Evolutionary conservation across 176 grass and related monocot species (phyloP), one percentile per base, ranked within the genome.

Genomic region (Oryza australiensis): DNA sequence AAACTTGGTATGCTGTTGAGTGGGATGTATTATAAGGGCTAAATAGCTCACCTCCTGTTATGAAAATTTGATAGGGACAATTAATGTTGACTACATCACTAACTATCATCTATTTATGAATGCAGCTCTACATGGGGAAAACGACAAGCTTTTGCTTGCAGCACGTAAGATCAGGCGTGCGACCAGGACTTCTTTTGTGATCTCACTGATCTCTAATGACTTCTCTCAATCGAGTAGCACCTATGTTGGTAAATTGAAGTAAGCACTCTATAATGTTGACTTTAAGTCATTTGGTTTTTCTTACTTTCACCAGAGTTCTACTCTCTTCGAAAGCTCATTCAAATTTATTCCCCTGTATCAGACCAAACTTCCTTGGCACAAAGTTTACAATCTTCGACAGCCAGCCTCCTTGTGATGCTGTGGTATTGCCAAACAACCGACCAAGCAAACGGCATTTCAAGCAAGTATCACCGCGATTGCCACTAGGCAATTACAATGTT

Each of bases 191-290:
- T 90, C 89, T 85, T 99, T 96, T 71, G 91, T 93, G 62, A 96
- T 99, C 65, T 99, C 97, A 15, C 38, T 99, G 28, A 77, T 76
- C 9, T 84, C 87, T 32, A 83, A 95, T 77, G 93, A 99, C 81
- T 99, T 95, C 38, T 96, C 93, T 83, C 87, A 88, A 70, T 91
- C 93, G 34, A 96, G 97, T 79, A 99, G 91, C 67, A 99, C 87
- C 68, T 99, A 99, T 7, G 92, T 95, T 65, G 97, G 97, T 26
- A 99, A 99, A 93, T 85, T 96, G 83, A 99, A 90, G 97, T 87
- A 92, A 84, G 88, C 70, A 60, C 66, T 22, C 62, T 81, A 38
- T 73, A 34, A 65, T 48, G 38, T 71, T 35, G 55, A 27, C 33
- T 46, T 46, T 35, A 13, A 49, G 3, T 81, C 43, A 49, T 66